Conservation (phyloP, 352 stramenopile genomes). For the Phytophthora pisi region DNA sequence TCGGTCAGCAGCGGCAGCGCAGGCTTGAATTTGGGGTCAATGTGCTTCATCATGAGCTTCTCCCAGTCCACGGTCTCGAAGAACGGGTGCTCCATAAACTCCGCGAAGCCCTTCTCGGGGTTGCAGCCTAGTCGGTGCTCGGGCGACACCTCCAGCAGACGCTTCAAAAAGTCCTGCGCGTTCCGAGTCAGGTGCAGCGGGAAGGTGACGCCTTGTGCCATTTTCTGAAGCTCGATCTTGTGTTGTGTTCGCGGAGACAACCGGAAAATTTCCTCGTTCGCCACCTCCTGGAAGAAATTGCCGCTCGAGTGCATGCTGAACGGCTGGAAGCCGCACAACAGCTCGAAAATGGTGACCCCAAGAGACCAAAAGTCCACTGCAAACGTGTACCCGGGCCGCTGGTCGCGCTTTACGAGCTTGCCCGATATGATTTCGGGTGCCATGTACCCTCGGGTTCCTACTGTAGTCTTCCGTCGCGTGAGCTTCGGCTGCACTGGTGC, state of each 20-base stretch:
- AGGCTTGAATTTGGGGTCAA: constrained; percentile 84
- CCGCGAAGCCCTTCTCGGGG: constrained; percentile 70
- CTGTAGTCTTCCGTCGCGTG: constrained; percentile 78
- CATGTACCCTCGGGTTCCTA: constrained; percentile 92
- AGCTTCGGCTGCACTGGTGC: constrained; percentile 60
- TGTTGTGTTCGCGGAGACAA: constrained; percentile 75
- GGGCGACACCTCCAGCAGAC: constrained; percentile 80
- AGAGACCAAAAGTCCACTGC: constrained; percentile 85
- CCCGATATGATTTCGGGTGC: constrained; percentile 91
- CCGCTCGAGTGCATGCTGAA: constrained; percentile 73
- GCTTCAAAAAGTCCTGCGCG: constrained; percentile 79
- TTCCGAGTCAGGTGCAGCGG: constrained; percentile 64
- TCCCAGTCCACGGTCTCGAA: constrained; percentile 89
- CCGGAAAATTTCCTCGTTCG: constrained; percentile 79
- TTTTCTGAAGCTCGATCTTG: constrained; percentile 84
- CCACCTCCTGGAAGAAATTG: constrained; percentile 81
- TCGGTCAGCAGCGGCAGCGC: constrained; percentile 63
- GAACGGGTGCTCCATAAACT: constrained; percentile 91
- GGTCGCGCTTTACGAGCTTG: constrained; percentile 79
- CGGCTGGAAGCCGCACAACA: constrained; percentile 88
- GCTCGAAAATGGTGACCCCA: constrained; percentile 89
- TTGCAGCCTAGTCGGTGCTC: constrained; percentile 79
- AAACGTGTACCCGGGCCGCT: constrained; percentile 79
- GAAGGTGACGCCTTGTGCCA: constrained; percentile 72
- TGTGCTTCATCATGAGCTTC: constrained; percentile 89